Percentiles rank a stretch among this genome's conserved stretches.
These are phyloP conservation scores for Thoreauomyces humboldtii DNA, from an alignment of 192 early-diverging fungal species.

Conservation along the genomic window DNA sequence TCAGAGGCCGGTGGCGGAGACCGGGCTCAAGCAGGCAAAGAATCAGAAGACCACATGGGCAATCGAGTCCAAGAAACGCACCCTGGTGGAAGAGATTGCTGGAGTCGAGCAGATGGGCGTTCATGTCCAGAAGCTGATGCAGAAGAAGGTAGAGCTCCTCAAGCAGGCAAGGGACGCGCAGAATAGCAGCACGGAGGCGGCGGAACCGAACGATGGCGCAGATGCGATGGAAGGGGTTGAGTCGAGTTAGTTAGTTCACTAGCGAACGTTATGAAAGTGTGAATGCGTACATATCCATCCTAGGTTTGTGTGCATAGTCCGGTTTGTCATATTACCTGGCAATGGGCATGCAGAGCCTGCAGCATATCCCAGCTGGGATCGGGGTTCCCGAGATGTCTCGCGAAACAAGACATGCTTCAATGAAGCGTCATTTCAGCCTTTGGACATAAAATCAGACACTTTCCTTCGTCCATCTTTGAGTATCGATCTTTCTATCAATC, in stretches of 20 bases:
- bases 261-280: no score
- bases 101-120: conserved; percentile 60
- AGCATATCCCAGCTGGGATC: no score
- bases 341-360: no score
- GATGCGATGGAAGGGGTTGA: background rate
- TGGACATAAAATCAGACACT: no score
- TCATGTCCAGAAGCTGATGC: conserved; percentile 63
- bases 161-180: conserved; percentile 26
- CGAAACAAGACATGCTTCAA: no score
- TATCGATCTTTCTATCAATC: no score
- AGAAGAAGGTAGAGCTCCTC: conserved; percentile 58
- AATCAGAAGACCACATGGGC: conserved; percentile 20
- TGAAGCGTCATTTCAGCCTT: no score
- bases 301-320: no score
- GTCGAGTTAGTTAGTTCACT: background rate
- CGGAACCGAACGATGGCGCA: background rate
- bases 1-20: conserved; percentile 3
- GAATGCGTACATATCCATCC: no score
- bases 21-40: conserved; percentile 33
- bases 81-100: conserved; percentile 38
- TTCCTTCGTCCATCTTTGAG: no score
- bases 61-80: conserved; percentile 14
- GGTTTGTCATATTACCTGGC: no score
- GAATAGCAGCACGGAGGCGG: background rate
- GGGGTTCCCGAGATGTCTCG: no score